Percentiles rank a stretch among this genome's conserved stretches.
These are phyloP conservation scores for Talaromyces thailandensis DNA, from an alignment of 495 filamentous ascomycete genomes.

Conservation along the genomic window DNA sequence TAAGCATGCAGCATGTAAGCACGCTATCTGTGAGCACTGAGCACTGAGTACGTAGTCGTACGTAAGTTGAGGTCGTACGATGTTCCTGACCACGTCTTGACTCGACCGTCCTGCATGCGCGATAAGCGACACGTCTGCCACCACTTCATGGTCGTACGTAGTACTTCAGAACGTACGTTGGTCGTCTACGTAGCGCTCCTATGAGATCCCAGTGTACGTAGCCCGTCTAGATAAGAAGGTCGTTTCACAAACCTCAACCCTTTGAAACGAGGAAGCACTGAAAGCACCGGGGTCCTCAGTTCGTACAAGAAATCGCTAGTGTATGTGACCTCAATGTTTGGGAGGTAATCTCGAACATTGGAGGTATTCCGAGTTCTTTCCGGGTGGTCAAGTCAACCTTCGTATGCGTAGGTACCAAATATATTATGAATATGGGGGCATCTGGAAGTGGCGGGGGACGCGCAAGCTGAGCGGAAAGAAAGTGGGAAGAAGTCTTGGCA, in stretches of 20 bases:
- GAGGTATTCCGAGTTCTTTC: background rate
- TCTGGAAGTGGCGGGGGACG: slow-evolving; percentile 33
- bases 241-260: background rate
- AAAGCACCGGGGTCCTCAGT: background rate
- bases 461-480: slow-evolving; percentile 23
- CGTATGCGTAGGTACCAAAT: background rate
- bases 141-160: background rate
- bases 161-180: background rate
- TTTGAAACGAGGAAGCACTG: background rate
- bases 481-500: slow-evolving; percentile 26
- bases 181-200: background rate
- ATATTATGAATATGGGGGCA: background rate
- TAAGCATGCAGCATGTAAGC: background rate
- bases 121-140: background rate
- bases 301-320: background rate
- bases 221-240: background rate
- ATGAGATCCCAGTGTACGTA: background rate
- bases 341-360: background rate
- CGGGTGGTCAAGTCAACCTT: background rate
- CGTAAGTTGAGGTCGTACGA: background rate
- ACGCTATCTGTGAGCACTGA: background rate
- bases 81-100: background rate
- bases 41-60: too few relatives aligned
- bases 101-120: background rate
- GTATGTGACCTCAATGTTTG: background rate